These are phyloP conservation scores for Colletotrichum melonis DNA, from an alignment of 2,329 filamentous ascomycete species.

Conservation along the genomic window DNA sequence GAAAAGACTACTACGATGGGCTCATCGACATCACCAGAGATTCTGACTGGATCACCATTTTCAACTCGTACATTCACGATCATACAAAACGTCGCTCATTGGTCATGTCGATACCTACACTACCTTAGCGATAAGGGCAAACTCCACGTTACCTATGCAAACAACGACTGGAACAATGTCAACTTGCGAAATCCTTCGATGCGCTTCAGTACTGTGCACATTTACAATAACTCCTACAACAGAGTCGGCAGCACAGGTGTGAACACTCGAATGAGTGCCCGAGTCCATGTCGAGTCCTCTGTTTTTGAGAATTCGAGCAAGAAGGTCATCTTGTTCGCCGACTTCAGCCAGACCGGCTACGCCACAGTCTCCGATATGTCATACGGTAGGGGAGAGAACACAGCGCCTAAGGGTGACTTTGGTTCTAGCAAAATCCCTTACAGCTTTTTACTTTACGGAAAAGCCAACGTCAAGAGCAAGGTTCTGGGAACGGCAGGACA, in stretches of 20 bases:
- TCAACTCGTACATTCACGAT: constrained; percentile 51
- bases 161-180: constrained; percentile 74
- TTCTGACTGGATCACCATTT: constrained; percentile 68
- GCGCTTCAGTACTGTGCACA: constrained; percentile 74
- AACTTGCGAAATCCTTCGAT: constrained; percentile 72
- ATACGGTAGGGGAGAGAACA: constrained; percentile 57
- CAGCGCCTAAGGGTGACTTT: constrained; percentile 62
- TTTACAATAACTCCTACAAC: constrained; percentile 61
- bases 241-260: constrained; percentile 55
- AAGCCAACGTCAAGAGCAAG: constrained; percentile 56
- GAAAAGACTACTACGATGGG: constrained; percentile 78
- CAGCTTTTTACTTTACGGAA: constrained; percentile 56
- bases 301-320: constrained; percentile 56
- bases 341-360: constrained; percentile 55
- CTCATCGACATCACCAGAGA: constrained; percentile 73
- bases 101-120: constrained; percentile 69
- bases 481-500: constrained; percentile 53
- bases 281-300: constrained; percentile 67
- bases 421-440: constrained; percentile 65
- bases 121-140: constrained; percentile 63
- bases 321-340: constrained; percentile 49
- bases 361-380: constrained; percentile 54
- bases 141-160: constrained; percentile 72
- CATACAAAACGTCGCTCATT: constrained; percentile 71
- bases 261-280: constrained; percentile 66